Percentiles rank a stretch among this genome's conserved stretches.
Evolutionary conservation across 2,329 filamentous ascomycete species (phyloP).

Genomic region (Calcarisporium arbuscula): DNA sequence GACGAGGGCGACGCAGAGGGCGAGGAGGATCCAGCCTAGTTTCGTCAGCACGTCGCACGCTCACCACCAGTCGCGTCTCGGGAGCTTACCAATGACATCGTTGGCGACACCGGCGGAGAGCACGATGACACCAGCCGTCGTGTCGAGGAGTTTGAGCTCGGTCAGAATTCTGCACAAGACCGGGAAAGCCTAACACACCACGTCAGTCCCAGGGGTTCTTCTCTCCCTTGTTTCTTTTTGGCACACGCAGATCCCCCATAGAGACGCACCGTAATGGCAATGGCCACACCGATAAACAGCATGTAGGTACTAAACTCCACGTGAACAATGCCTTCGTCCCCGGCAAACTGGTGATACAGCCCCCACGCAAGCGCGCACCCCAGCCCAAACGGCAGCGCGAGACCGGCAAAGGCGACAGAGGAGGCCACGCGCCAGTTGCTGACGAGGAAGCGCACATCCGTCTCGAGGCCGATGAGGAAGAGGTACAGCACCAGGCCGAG

Average conservation of each 20-base stretch:
- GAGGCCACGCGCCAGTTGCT: conserved; percentile 76
- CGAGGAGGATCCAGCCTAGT: conserved; percentile 73
- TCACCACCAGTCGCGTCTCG: too few species aligned
- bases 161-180: conserved; percentile 91
- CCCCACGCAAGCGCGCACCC: conserved; percentile 77
- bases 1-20: conserved; percentile 86
- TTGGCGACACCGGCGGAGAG: conserved; percentile 89
- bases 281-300: conserved; percentile 82
- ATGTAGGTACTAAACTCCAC: conserved; percentile 51
- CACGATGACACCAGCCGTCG: conserved; percentile 80
- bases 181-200: conserved; percentile 66
- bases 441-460: conserved; percentile 70
- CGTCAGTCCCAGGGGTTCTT: not conserved
- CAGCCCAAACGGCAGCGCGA: conserved; percentile 76
- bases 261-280: conserved; percentile 67
- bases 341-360: conserved; percentile 66
- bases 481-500: conserved; percentile 78
- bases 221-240: too few species aligned
- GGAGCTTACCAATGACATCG: conserved; percentile 55
- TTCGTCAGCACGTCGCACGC: too few species aligned
- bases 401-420: conserved; percentile 71
- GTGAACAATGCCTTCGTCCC: conserved; percentile 29
- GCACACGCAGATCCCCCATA: too few species aligned
- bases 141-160: conserved; percentile 78
- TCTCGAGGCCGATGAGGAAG: conserved; percentile 83